Conservation (phyloP, 768 basidiomycete species). For the Boletus tomentosulus region DNA sequence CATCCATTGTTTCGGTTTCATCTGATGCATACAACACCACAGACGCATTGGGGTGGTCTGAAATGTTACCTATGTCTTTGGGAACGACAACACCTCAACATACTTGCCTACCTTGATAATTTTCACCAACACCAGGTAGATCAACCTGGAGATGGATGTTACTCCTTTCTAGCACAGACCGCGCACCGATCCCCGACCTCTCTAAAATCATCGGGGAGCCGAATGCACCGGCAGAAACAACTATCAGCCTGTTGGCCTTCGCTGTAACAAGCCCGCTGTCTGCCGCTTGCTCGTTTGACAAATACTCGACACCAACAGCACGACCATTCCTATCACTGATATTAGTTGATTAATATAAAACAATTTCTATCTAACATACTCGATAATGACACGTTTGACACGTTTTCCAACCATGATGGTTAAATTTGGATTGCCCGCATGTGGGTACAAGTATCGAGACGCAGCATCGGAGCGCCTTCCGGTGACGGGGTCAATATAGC, state of each 20-base stretch:
- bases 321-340: slow-evolving; percentile 24
- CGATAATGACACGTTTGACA: slow-evolving; percentile 35
- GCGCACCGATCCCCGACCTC: slow-evolving; percentile 65
- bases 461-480: slow-evolving; percentile 29
- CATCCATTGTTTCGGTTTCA: slow-evolving; percentile 46
- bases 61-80: too few species aligned
- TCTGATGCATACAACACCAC: slow-evolving; percentile 31
- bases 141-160: slow-evolving; percentile 51
- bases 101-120: slow-evolving; percentile 46
- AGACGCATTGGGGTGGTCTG: slow-evolving; percentile 29
- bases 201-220: slow-evolving; percentile 56
- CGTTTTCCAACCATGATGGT: slow-evolving; percentile 29
- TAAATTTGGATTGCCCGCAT: slow-evolving; percentile 28
- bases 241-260: slow-evolving; percentile 38
- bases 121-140: slow-evolving; percentile 75
- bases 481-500: slow-evolving; percentile 48
- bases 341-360: background rate
- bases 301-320: slow-evolving; percentile 38
- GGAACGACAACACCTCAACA: background rate
- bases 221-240: slow-evolving; percentile 51
- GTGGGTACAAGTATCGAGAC: slow-evolving; percentile 37
- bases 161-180: slow-evolving; percentile 40
- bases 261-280: slow-evolving; percentile 10
- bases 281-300: slow-evolving; percentile 18
- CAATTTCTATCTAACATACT: slow-evolving; percentile 23